Evolutionary conservation across 805 yeast genomes (phyloP), one percentile per base, ranked within the genome.

Genomic region (Lipomyces chichibuensis): DNA sequence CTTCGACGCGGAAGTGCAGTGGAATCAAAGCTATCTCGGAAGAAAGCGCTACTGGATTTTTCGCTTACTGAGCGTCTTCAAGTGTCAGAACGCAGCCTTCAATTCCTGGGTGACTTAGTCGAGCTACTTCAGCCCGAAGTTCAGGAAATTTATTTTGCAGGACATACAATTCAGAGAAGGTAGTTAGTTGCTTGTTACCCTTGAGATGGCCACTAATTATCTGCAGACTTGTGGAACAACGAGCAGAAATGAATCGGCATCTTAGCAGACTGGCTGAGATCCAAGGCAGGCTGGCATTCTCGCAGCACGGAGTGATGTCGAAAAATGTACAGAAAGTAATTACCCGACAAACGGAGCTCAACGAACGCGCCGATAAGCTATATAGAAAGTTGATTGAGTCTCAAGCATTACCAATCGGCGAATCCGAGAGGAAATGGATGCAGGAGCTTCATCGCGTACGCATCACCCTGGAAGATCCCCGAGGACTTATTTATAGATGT

Each of bases 401-500:
- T 46, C 72, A 69, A 54, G 75, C 78, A 6, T 62, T 75, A 17
- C 78, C 81, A 0, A 71, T 84, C 39, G 78, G 81, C 60, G 75
- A 74, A 2, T 74, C 79, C 11, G 88, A 85, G 72, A 75, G 76
- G 62, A 74, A 70, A 32, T 85, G 87, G 86, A 78, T 82, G 64
- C 77, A 74, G 39, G 86, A 83, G 70, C 75, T 85, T 8, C 70
- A 75, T 46, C 72, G 78, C 27, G 80, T 82, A 60, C 75, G 77
- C 66, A 59, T 66, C 43, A 52, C 75, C 57, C 54, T 73, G 62
- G 72, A 71, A 63, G 59, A 60, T 35, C 6, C 70, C 64, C 52
- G 65, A 14, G 71, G 69, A 6, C 55, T 65, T 13, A 29, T 29
- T 13, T 43, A 59, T 27, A 56, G 66, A 35, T n/a, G 57, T 11